Evolutionary conservation across 1,284 basidiomycete species (phyloP), one percentile per base, ranked within the genome.

Genomic region (Leccinum pseudoinsigne): DNA sequence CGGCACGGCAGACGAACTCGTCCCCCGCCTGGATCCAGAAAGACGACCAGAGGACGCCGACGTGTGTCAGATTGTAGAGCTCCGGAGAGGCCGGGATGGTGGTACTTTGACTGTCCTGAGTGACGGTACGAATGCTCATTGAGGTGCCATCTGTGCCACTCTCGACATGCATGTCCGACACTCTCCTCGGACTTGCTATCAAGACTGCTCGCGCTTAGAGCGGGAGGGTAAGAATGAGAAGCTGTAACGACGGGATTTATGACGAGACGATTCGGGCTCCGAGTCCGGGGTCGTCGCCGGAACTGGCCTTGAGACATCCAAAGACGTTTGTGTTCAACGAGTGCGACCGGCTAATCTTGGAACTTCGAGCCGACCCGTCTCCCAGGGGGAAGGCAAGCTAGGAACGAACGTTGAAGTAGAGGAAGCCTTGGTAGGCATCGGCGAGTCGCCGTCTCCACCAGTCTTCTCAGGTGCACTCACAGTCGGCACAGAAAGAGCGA

Each of bases 181-280:
- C 10, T 40, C 12, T 57, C 62, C 11, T 54, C 57, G 21, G 28
- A 47, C n/a, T 36, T 2, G 11, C 38, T 50, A 36, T 59, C 55
- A 5, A 60, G 54, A 18, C 9, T 31, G 14, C n/a, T 62, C 64
- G 34, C 60, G 73, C 14, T 65, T 72, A 28, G 61, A 36, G 23
- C 60, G 69, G 10, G 59, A 45, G 3, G 71, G n/a, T 4, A 76
- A 42, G 6, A 75, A 72, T 7, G 69, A 72, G 62, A 73, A 75
- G 3, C 70, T 75, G 34, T 60, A 66, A 56, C 73, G 59, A n/a
- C 62, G 72, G 11, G 55, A 2, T 60, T 60, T 71, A 12, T 60
- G 68, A 58, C 59, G 55, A 14, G 61, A 16, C 1, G 55, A 23
- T 50, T 55, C 14, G 11, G 18, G 40, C 3, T 64, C 61, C 2